Base-by-base conservation (phyloP, 192 early-diverging fungal species). In the Backusella liffmaniae region DNA sequence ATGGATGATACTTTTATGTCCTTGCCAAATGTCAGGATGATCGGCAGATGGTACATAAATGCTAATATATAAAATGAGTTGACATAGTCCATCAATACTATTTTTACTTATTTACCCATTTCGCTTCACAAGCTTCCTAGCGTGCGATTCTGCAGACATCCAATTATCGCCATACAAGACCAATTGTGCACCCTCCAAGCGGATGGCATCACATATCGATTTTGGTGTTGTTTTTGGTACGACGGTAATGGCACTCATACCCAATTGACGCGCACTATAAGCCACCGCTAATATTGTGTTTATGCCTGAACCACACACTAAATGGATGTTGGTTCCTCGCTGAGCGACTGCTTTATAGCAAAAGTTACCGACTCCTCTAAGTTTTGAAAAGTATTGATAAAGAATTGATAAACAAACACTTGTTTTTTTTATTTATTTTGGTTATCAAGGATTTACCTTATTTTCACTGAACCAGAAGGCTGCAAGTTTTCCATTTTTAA, bases 401-500 rank as follows among this genome's bases (percentile, higher is more conserved):
- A 15, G 13, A 5, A 44, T 39, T 2, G 37, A 39, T 39, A 39
- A 39, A 39, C 37, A 39, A 39, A 39, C 9, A 10, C 8, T 44
- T 44, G 41, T 15, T 42, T 42, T 15, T 10, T 37, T 10, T 39
- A 12, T 37, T 10, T 39, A 12, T 39, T 29, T 2, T 0, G 23
- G 10, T 7, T 16, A 29, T 18, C 23, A 30, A 53, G 4, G 16
- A 39, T 44, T 35, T 82, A 87, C 90, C 90, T 83, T 49, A 92
- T 90, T 77, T 94, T 94, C 72, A 91, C 91, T n/a, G 92, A 94
- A 73, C 91, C 91, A 6, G 90, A 88, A 12, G 91, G 90, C 72
- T 94, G 92, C 73, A 94, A 84, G 79, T 89, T 92, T 67, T 94
- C 92, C 42, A 91, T 86, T 79, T 94, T 94, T 18, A 94, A 86